These are phyloP conservation scores for thale cress (Arabidopsis thaliana) DNA, from an alignment of 345 rosid genomes.

Conservation along the genomic window DNA sequence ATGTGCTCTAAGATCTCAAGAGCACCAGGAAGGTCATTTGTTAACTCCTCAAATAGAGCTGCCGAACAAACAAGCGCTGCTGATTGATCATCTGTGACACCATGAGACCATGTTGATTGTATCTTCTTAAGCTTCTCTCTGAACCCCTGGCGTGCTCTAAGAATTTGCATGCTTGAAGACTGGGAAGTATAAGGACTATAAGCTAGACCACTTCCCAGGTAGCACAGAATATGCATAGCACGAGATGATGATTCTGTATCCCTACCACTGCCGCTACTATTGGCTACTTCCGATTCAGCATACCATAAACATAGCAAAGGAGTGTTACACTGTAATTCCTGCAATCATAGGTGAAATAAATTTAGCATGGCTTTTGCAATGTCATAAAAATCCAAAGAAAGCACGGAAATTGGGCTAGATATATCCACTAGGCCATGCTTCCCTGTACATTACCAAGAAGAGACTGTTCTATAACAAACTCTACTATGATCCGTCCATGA, in stretches of 20 bases:
- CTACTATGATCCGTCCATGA: slow-evolving; percentile 18
- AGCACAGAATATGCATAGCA: slow-evolving; percentile 72
- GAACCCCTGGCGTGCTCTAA: slow-evolving; percentile 91
- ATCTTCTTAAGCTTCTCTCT: slow-evolving; percentile 66
- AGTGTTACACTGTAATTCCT: slow-evolving; percentile 73
- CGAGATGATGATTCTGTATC: slow-evolving; percentile 68
- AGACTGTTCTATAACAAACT: not conserved
- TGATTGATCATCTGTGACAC: slow-evolving; percentile 74
- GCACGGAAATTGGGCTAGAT: slow-evolving; percentile 2
- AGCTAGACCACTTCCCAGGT: slow-evolving; percentile 72
- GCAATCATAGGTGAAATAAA: slow-evolving; percentile 37
- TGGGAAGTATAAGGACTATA: slow-evolving; percentile 68
- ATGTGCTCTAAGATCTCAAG: slow-evolving; percentile 70
- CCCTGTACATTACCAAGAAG: slow-evolving; percentile 13
- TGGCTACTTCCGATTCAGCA: slow-evolving; percentile 77
- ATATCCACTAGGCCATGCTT: slow-evolving; percentile 31
- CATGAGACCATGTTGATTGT: slow-evolving; percentile 70
- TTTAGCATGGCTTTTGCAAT: slow-evolving; percentile 29
- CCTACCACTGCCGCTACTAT: slow-evolving; percentile 37
- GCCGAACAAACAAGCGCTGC: slow-evolving; percentile 78
- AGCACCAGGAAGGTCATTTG: slow-evolving; percentile 68
- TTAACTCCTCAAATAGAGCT: slow-evolving; percentile 84
- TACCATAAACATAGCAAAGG: slow-evolving; percentile 86
- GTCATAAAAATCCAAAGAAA: not conserved
- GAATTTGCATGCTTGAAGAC: slow-evolving; percentile 77